Evolutionary conservation across 352 stramenopile species (phyloP).

Genomic region (Phytopythium boreale): DNA sequence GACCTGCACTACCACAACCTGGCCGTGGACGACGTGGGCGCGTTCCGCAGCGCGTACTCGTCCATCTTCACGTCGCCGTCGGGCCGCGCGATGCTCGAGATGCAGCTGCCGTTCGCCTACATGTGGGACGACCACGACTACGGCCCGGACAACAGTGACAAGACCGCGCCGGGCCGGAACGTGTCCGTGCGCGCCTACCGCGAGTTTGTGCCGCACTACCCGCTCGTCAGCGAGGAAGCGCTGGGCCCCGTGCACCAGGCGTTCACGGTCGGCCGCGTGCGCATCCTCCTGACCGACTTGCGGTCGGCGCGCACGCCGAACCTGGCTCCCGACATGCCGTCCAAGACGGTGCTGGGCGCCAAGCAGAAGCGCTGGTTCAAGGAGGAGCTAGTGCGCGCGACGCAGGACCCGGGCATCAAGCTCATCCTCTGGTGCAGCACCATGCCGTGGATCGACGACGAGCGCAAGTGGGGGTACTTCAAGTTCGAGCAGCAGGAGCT

Average conservation of each 20-base stretch:
- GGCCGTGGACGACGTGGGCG: conserved; percentile 49
- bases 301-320: conserved; percentile 75
- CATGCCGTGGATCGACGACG: conserved; percentile 86
- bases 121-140: conserved; percentile 93
- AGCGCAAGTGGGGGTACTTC: conserved; percentile 88
- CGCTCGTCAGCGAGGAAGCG: conserved; percentile 11
- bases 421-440: conserved; percentile 86
- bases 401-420: conserved; percentile 40
- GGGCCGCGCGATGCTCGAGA: conserved; percentile 69
- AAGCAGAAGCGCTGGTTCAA: conserved; percentile 90
- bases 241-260: conserved; percentile 58
- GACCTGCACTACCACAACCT: conserved; percentile 89
- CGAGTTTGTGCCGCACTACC: conserved; percentile 82
- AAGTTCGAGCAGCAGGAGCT: conserved; percentile 74
- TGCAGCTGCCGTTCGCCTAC: conserved; percentile 84
- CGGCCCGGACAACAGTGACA: conserved; percentile 87
- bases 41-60: conserved; percentile 63
- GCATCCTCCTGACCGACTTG: conserved; percentile 83
- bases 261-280: conserved; percentile 84
- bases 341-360: conserved; percentile 79
- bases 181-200: conserved; percentile 76
- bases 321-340: conserved; percentile 49
- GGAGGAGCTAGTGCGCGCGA: conserved; percentile 62
- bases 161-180: conserved; percentile 61
- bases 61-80: conserved; percentile 71